A percentile compares a stretch with the other conserved stretches of the same genome.
phyloP scores from a whole-genome alignment of 2,329 filamentous ascomycete genomes.

The Aspergillus brasiliensis region DNA sequence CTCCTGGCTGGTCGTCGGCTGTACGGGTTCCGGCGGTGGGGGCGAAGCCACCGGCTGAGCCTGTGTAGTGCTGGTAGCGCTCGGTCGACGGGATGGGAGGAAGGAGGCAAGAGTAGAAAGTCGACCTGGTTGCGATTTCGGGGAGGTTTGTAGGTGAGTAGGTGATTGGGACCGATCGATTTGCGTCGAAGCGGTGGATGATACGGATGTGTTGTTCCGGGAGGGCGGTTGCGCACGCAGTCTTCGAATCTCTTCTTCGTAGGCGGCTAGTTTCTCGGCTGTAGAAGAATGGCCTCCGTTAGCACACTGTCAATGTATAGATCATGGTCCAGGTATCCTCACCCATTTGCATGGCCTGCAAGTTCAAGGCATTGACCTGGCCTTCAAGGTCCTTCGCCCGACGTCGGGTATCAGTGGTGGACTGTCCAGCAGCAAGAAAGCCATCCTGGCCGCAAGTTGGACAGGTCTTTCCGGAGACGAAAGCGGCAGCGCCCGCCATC shows the following conservation, averaged over 20 bases:
- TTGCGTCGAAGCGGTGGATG: slow-evolving; percentile 30
- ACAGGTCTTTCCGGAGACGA: slow-evolving; percentile 32
- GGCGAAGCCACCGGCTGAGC: slow-evolving; percentile 19
- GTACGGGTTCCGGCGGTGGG: slow-evolving; percentile 25
- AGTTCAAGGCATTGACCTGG: slow-evolving; percentile 55
- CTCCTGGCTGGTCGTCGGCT: slow-evolving; percentile 27
- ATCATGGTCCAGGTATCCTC: slow-evolving; percentile 23
- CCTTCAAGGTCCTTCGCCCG: slow-evolving; percentile 56
- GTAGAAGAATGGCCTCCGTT: background rate
- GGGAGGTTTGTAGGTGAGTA: slow-evolving; percentile 31
- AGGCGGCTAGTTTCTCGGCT: slow-evolving; percentile 62
- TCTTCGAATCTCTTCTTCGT: slow-evolving; percentile 62
- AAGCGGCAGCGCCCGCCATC: slow-evolving; percentile 29
- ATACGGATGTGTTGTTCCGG: slow-evolving; percentile 29
- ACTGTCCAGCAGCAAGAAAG: slow-evolving; percentile 24
- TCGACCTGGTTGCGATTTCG: slow-evolving; percentile 35
- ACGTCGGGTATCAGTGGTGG: slow-evolving; percentile 38
- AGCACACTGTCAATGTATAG: background rate
- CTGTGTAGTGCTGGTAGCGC: slow-evolving; percentile 23
- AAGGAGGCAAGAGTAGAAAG: slow-evolving; percentile 43
- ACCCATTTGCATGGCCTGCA: slow-evolving; percentile 58
- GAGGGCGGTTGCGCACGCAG: slow-evolving; percentile 42
- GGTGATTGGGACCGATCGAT: slow-evolving; percentile 41
- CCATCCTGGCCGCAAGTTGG: slow-evolving; percentile 43
- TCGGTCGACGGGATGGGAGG: slow-evolving; percentile 42